Evolutionary conservation across 2,329 filamentous ascomycete genomes (phyloP).

Genomic region (Samsoniella hepiali): DNA sequence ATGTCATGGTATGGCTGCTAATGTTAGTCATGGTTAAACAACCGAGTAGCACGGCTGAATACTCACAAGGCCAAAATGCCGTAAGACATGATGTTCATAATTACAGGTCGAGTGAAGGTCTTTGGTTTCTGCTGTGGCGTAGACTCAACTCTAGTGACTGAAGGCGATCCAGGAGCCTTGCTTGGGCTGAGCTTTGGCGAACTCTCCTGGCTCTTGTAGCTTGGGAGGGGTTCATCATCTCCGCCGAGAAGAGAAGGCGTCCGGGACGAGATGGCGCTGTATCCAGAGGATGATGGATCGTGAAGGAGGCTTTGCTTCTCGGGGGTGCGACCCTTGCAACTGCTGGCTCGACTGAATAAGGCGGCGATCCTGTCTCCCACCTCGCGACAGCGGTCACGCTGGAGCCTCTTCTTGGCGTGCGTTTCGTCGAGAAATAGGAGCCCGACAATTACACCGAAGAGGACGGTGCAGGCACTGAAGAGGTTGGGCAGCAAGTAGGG

Average conservation of each 20-base stretch:
- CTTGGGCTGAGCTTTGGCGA: constrained; percentile 46
- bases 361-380: constrained; percentile 67
- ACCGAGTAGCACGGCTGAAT: constrained; percentile 19
- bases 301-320: constrained; percentile 64
- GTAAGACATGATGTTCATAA: constrained; percentile 84
- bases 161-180: constrained; percentile 24
- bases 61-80: constrained; percentile 93
- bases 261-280: constrained; percentile 44
- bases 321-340: constrained; percentile 37
- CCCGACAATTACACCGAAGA: constrained; percentile 72
- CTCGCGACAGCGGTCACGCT: constrained; percentile 72
- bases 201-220: constrained; percentile 61
- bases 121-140: constrained; percentile 33
- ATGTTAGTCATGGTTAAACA: not conserved
- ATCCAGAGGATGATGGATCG: constrained; percentile 61
- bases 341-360: constrained; percentile 34
- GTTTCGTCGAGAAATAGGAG: constrained; percentile 92
- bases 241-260: not conserved
- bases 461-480: constrained; percentile 78
- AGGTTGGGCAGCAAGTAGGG: constrained; percentile 91
- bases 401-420: constrained; percentile 74
- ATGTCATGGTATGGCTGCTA: constrained; percentile 87
- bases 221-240: constrained; percentile 62
- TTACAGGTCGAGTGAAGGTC: constrained; percentile 79
- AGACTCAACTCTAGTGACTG: constrained; percentile 21